Evolutionary conservation across 2,329 filamentous ascomycete genomes (phyloP).

Genomic region (Bipolaris bicolor): DNA sequence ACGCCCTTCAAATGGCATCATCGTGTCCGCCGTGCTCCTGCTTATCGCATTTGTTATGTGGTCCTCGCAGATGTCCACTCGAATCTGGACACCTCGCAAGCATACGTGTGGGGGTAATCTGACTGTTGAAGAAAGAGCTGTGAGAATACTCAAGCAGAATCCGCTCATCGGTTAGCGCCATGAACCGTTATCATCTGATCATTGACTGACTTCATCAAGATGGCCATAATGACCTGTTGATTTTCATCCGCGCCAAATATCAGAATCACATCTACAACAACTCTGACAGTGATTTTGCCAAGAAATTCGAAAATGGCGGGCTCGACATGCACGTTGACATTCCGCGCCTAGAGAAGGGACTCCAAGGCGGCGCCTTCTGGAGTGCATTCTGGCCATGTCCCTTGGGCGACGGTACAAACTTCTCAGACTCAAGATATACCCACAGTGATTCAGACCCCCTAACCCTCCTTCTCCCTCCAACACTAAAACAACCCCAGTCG

Average conservation of each 20-base stretch:
- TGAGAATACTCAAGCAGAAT: slow-evolving; percentile 46
- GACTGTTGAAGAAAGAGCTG: slow-evolving; percentile 41
- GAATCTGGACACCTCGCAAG: slow-evolving; percentile 2
- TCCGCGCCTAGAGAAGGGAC: slow-evolving; percentile 72
- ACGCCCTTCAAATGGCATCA: background rate
- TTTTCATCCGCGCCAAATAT: slow-evolving; percentile 69
- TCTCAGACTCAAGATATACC: slow-evolving; percentile 74
- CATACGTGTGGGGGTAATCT: slow-evolving; percentile 7
- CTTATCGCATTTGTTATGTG: slow-evolving; percentile 15
- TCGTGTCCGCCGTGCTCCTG: slow-evolving; percentile 9
- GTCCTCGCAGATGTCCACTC: slow-evolving; percentile 5
- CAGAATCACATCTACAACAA: slow-evolving; percentile 77
- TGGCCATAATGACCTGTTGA: slow-evolving; percentile 87
- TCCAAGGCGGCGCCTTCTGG: slow-evolving; percentile 90
- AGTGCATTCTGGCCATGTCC: slow-evolving; percentile 84
- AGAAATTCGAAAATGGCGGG: slow-evolving; percentile 73
- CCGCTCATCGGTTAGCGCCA: slow-evolving; percentile 49
- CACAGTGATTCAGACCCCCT: slow-evolving; percentile 57
- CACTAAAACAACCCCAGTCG: slow-evolving; percentile 52
- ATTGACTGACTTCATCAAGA: slow-evolving; percentile 59
- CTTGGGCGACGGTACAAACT: slow-evolving; percentile 67
- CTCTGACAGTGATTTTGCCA: slow-evolving; percentile 66
- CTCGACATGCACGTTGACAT: slow-evolving; percentile 78
- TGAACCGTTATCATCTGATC: background rate
- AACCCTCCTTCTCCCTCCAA: background rate